phyloP scores from a whole-genome alignment of 306 rosid species.

The Pterocarpus macrocarpus region DNA sequence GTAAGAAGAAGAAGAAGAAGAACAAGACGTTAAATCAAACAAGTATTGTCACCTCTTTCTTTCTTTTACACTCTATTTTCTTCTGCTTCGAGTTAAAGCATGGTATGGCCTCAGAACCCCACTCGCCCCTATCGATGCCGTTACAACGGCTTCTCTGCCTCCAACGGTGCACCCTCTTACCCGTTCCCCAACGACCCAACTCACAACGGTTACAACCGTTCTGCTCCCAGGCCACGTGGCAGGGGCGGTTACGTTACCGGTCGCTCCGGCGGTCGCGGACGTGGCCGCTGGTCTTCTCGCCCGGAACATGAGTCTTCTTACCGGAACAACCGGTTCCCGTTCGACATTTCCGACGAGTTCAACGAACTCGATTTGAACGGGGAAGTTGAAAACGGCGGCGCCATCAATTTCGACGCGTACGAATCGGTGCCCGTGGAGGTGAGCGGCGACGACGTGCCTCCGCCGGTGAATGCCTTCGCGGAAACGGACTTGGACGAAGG shows the following conservation, averaged over 20 bases:
- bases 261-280: neutral
- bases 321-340: slow-evolving; percentile 15
- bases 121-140: slow-evolving; percentile 33
- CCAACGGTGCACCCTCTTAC: neutral
- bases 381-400: slow-evolving; percentile 24
- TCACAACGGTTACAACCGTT: slow-evolving; percentile 14
- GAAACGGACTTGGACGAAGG: slow-evolving; percentile 69
- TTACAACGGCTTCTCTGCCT: slow-evolving; percentile 23
- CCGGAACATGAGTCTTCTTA: neutral
- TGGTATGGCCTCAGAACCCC: slow-evolving; percentile 56
- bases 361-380: slow-evolving; percentile 27
- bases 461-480: slow-evolving; percentile 63
- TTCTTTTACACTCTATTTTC: no score
- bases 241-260: slow-evolving; percentile 21
- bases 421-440: slow-evolving; percentile 82
- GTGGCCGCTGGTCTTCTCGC: neutral
- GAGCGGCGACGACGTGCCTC: slow-evolving; percentile 70
- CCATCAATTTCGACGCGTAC: slow-evolving; percentile 79
- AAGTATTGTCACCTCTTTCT: no score
- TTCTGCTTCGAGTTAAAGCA: neutral
- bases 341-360: slow-evolving; percentile 24
- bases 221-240: slow-evolving; percentile 27
- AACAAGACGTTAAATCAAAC: no score
- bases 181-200: slow-evolving; percentile 24
- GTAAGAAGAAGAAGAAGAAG: no score